These are phyloP conservation scores for Tripterygium wilfordii DNA, from an alignment of 177 flowering plant genomes.

Conservation along the genomic window DNA sequence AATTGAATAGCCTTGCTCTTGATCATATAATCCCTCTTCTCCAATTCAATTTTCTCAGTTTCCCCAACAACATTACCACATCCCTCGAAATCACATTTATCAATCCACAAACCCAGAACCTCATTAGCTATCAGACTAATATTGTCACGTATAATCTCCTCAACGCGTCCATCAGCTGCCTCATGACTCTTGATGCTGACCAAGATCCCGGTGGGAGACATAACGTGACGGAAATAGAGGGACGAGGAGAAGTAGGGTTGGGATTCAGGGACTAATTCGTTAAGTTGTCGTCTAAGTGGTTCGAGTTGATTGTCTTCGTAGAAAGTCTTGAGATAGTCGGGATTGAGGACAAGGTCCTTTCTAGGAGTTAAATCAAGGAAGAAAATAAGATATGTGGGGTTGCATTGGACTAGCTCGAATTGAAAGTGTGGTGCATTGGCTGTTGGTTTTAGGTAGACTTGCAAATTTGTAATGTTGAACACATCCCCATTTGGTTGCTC, in stretches of 20 bases:
- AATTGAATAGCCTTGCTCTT: neutral
- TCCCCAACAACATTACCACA: neutral
- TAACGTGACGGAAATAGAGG: slow-evolving; percentile 4
- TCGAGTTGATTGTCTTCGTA: neutral
- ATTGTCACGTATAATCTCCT: neutral
- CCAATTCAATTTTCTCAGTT: neutral
- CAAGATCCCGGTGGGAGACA: neutral
- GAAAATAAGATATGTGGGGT: neutral
- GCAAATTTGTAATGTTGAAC: no score
- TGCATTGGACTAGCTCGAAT: slow-evolving; percentile 2
- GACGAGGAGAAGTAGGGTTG: slow-evolving; percentile 23
- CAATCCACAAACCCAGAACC: neutral
- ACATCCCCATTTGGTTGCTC: no score
- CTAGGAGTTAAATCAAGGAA: slow-evolving; percentile 1
- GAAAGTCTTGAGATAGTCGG: slow-evolving; percentile 1
- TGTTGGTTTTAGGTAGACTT: no score
- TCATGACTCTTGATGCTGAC: neutral
- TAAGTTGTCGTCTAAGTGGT: neutral
- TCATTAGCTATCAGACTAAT: neutral
- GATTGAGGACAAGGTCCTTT: slow-evolving; percentile 4
- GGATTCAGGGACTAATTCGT: slow-evolving; percentile 6
- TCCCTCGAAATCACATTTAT: neutral
- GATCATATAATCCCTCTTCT: neutral
- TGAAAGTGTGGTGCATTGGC: no score
- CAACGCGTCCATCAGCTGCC: neutral